Conservation (phyloP, 306 rosid species). For the Lablab purpureus region DNA sequence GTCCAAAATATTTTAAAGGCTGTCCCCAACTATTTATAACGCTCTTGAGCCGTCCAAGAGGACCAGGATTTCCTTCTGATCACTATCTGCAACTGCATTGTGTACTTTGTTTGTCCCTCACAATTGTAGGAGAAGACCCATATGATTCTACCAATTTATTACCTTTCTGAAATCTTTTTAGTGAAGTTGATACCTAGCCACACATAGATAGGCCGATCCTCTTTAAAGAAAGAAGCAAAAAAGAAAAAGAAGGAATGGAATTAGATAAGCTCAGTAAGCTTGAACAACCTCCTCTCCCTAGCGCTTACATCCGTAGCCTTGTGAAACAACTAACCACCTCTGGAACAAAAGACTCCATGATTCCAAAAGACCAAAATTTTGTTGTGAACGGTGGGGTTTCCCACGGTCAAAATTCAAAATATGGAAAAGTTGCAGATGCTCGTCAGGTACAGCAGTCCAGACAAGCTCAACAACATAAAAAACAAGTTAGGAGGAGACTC, state of each 20-base stretch:
- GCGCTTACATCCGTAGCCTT: constrained; percentile 74
- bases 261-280: constrained; percentile 54
- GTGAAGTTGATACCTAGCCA: constrained; percentile 39
- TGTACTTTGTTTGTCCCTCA: constrained; percentile 59
- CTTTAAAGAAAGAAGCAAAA: constrained; percentile 45
- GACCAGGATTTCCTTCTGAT: constrained; percentile 56
- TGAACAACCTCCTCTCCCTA: constrained; percentile 63
- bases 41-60: constrained; percentile 53
- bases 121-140: constrained; percentile 60
- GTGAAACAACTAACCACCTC: constrained; percentile 74
- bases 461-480: constrained; percentile 66
- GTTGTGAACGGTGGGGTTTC: constrained; percentile 43
- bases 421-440: constrained; percentile 48
- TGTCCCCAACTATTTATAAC: constrained; percentile 81
- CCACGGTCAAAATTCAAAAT: constrained; percentile 44
- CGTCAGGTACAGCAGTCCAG: constrained; percentile 45
- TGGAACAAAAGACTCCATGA: constrained; percentile 61
- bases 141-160: constrained; percentile 58
- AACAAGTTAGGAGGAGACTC: constrained; percentile 83
- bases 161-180: constrained; percentile 51
- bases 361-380: constrained; percentile 48
- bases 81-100: constrained; percentile 66
- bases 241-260: constrained; percentile 50
- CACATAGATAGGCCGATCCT: constrained; percentile 48
- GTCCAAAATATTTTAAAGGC: constrained; percentile 61